These are phyloP conservation scores for Colletotrichum zoysiae DNA, from an alignment of 2,329 filamentous ascomycete genomes.

Conservation along the genomic window DNA sequence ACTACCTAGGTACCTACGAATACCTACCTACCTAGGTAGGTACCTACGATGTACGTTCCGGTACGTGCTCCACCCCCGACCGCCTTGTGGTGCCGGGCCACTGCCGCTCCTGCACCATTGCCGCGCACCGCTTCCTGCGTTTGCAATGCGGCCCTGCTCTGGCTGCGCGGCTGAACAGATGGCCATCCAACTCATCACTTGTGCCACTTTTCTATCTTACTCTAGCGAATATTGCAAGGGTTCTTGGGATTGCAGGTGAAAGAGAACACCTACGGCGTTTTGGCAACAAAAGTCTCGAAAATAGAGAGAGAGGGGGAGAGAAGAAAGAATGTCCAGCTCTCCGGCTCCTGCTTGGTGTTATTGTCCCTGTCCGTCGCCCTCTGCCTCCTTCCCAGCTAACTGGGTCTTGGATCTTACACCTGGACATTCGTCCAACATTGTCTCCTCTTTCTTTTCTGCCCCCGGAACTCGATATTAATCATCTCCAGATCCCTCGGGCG, in stretches of 20 bases:
- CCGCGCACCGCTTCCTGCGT: conserved; percentile 26
- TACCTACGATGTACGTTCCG: no score
- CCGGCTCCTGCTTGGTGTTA: conserved; percentile 7
- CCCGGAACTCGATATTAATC: neutral
- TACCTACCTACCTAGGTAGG: no score
- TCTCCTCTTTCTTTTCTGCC: neutral
- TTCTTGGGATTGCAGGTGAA: neutral
- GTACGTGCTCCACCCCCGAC: conserved; percentile 20
- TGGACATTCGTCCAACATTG: neutral
- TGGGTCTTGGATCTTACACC: conserved; percentile 1
- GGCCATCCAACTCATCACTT: conserved; percentile 6
- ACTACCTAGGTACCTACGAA: no score
- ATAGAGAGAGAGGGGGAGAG: neutral
- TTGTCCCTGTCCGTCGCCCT: neutral
- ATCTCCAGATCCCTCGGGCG: neutral
- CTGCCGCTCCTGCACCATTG: conserved; percentile 16
- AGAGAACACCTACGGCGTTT: neutral
- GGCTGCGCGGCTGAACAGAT: conserved; percentile 4
- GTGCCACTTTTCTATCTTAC: conserved; percentile 2
- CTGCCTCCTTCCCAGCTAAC: conserved; percentile 1
- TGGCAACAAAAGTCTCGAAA: neutral
- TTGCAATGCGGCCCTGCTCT: conserved; percentile 4
- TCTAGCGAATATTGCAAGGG: neutral
- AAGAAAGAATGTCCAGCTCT: conserved; percentile 2
- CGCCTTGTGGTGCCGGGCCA: conserved; percentile 22